Percentiles rank a stretch among this genome's conserved stretches.
phyloP scores from a whole-genome alignment of 208 protist genomes.

The Lotmaria passim region DNA sequence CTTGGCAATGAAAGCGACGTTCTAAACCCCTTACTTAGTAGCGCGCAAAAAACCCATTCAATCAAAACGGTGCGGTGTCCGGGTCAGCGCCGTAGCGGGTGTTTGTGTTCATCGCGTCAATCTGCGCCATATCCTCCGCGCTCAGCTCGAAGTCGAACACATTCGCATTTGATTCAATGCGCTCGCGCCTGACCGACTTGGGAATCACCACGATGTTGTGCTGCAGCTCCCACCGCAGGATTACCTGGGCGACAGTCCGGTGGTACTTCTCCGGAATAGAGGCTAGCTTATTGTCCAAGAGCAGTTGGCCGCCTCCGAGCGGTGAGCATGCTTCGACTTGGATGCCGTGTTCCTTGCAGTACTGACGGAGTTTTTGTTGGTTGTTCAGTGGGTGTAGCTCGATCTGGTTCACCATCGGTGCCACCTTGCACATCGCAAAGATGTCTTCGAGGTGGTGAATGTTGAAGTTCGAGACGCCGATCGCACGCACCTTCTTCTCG shows the following conservation, averaged over 20 bases:
- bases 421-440: slow-evolving; percentile 56
- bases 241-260: slow-evolving; percentile 60
- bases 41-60: too few species aligned
- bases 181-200: slow-evolving; percentile 76
- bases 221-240: slow-evolving; percentile 75
- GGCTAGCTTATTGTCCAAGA: slow-evolving; percentile 26
- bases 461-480: slow-evolving; percentile 91
- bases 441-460: slow-evolving; percentile 58
- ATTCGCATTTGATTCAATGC: slow-evolving; percentile 86
- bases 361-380: slow-evolving; percentile 63
- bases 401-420: slow-evolving; percentile 90
- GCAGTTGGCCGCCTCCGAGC: slow-evolving; percentile 58
- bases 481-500: slow-evolving; percentile 74
- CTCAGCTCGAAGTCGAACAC: slow-evolving; percentile 71
- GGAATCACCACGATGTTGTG: slow-evolving; percentile 78
- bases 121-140: slow-evolving; percentile 61
- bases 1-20: slow-evolving; percentile 42
- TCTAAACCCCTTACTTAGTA: too few species aligned
- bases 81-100: slow-evolving; percentile 49
- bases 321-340: slow-evolving; percentile 83
- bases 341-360: slow-evolving; percentile 67
- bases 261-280: slow-evolving; percentile 40
- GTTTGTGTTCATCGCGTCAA: too few species aligned
- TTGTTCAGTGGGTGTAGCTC: slow-evolving; percentile 85
- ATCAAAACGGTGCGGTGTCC: too few species aligned